Conservation (phyloP, 1,139 yeast species). For the Ogataea hybrid region DNA sequence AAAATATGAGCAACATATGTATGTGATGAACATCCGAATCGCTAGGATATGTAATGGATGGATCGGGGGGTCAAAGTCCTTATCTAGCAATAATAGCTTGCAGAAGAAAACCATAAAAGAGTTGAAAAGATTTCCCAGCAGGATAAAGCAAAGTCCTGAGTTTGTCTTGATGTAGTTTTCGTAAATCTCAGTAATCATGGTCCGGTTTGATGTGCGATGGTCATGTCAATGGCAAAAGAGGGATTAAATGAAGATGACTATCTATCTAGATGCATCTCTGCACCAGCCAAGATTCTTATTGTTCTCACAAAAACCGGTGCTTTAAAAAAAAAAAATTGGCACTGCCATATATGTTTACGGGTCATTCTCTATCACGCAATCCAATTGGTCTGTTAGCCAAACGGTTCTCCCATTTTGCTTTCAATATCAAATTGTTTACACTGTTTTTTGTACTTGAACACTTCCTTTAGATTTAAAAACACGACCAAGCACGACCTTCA, state of each 20-base stretch:
- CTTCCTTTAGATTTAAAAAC: slow-evolving; percentile 16
- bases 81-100: slow-evolving; percentile 64
- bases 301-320: background rate
- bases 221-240: slow-evolving; percentile 1
- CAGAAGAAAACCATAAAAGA: slow-evolving; percentile 76
- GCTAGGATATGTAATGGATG: slow-evolving; percentile 78
- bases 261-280: slow-evolving; percentile 1
- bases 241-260: slow-evolving; percentile 1
- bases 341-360: background rate
- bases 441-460: slow-evolving; percentile 15
- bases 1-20: slow-evolving; percentile 32
- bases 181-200: slow-evolving; percentile 8
- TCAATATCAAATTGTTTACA: slow-evolving; percentile 8
- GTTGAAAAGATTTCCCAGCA: slow-evolving; percentile 68
- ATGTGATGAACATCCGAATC: slow-evolving; percentile 74
- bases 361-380: background rate
- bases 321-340: background rate
- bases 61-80: slow-evolving; percentile 50
- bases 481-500: slow-evolving; percentile 8
- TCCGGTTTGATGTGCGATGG: background rate
- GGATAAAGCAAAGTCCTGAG: slow-evolving; percentile 38
- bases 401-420: background rate
- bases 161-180: slow-evolving; percentile 23
- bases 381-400: background rate
- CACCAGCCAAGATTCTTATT: slow-evolving; percentile 2